These are phyloP conservation scores for Aspergillus piperis DNA, from an alignment of 2,329 filamentous ascomycete genomes.

Conservation along the genomic window DNA sequence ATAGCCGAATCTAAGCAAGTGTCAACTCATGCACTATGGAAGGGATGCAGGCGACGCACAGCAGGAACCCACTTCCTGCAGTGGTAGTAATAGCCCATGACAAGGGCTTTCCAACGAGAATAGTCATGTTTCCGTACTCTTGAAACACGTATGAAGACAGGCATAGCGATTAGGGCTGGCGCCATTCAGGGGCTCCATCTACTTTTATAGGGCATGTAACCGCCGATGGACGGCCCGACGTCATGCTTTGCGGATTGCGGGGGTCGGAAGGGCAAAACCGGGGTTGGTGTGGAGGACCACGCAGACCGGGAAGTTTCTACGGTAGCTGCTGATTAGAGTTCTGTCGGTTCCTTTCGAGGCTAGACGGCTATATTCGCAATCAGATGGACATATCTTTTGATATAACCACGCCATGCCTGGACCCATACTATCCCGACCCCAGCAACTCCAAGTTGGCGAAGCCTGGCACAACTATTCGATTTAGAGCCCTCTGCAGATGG, in stretches of 20 bases:
- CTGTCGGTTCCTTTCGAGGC: background rate
- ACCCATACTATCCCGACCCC: background rate
- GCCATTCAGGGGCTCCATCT: background rate
- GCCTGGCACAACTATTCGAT: background rate
- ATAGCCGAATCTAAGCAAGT: conserved; percentile 32
- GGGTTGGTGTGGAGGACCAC: conserved; percentile 2
- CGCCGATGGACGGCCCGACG: background rate
- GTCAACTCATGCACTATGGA: conserved; percentile 6
- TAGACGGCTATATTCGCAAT: background rate
- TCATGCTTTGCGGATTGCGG: background rate
- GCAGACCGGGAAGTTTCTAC: background rate
- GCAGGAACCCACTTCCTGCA: conserved; percentile 43
- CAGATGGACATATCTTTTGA: background rate
- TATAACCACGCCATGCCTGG: background rate
- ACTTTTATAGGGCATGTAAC: conserved; percentile 4
- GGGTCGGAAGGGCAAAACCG: conserved; percentile 2
- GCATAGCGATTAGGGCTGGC: background rate
- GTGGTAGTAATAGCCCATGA: conserved; percentile 47
- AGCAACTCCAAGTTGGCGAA: background rate
- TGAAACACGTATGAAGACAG: background rate
- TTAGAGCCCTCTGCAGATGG: background rate
- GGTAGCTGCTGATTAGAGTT: background rate
- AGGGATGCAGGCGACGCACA: conserved; percentile 36
- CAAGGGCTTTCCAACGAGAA: conserved; percentile 36
- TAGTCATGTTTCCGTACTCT: conserved; percentile 19